Evolutionary conservation across 2,329 filamentous ascomycete genomes (phyloP), one percentile per base, ranked within the genome.

Genomic region (Botrytis fragariae): DNA sequence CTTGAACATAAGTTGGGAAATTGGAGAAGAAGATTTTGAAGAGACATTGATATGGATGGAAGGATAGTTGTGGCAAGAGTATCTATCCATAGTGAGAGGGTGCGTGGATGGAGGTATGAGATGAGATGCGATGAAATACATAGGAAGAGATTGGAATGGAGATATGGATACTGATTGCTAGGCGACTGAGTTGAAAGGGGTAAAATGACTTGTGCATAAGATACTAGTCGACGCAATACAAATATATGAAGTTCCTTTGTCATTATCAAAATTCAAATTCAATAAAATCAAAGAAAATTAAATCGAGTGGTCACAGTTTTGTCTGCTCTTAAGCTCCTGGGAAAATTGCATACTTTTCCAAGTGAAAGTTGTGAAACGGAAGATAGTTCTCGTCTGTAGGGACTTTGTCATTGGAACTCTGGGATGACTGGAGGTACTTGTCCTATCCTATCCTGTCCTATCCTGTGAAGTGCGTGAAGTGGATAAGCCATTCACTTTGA

Each of bases 221-320:
- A 51, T 61, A 37, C 54, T 25, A 25, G 63, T 68, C 45, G 51
- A 72, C 39, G 51, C 71, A 61, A 69, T 72, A 72, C 51, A 60
- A 67, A 44, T 68, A 68, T 45, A 72, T 68, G 48, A 67, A 60
- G 48, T 72, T 72, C 70, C 37, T 72, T 72, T 72, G 62, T 72
- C 39, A 72, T 37, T 45, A 57, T 59, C n/a, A 60, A 35, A 14
- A 59, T 54, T n/a, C 16, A 12, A 59, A 44, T 54, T 4, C 22
- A 8, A 60, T 5, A 14, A 45, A 61, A n/a, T 3, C 22, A 9
- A 29, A 39, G 51, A 7, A 18, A n/a, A n/a, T 6, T 16, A n/a
- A 14, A 18, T 10, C 22, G 9, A 8, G 32, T 39, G 3, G 1
- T 67, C 12, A 10, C 9, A 35, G 39, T 29, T 57, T 10, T 2